A percentile compares a stretch with the other conserved stretches of the same genome.
Evolutionary conservation across 2,329 filamentous ascomycete species (phyloP).

Genomic region (Lecanosticta acicola): DNA sequence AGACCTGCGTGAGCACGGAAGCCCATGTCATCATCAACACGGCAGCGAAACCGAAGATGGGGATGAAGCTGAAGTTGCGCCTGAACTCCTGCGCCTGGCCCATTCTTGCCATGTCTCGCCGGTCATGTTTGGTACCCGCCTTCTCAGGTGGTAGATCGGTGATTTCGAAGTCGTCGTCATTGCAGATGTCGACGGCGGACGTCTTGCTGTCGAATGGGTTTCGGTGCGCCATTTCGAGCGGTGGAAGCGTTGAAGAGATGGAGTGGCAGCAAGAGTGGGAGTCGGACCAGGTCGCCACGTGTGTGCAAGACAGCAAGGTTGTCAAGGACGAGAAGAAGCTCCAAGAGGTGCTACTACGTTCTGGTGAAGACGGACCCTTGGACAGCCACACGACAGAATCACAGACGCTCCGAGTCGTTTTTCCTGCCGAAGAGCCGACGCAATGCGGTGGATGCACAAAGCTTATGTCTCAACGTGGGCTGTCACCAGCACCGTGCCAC

Average conservation of each 20-base stretch:
- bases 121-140: slow-evolving; percentile 15
- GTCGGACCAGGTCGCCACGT: too few relatives aligned
- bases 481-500: neutral
- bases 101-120: slow-evolving; percentile 20
- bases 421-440: neutral
- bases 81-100: slow-evolving; percentile 19
- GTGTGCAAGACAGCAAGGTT: too few relatives aligned
- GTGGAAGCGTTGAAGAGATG: too few relatives aligned
- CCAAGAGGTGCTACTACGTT: too few relatives aligned
- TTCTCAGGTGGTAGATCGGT: slow-evolving; percentile 20
- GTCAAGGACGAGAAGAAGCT: too few relatives aligned
- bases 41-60: slow-evolving; percentile 26
- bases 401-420: neutral
- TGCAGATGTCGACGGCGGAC: slow-evolving; percentile 8
- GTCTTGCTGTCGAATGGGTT: slow-evolving; percentile 11
- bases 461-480: neutral
- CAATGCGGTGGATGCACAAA: neutral
- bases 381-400: neutral
- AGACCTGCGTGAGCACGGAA: slow-evolving; percentile 9
- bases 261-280: too few relatives aligned
- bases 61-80: slow-evolving; percentile 22
- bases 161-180: slow-evolving; percentile 12
- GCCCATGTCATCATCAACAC: slow-evolving; percentile 31
- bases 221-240: slow-evolving; percentile 8
- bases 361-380: too few relatives aligned